Evolutionary conservation across 148 eudicot genomes (phyloP).

Genomic region (Vaccinium myrtillus): DNA sequence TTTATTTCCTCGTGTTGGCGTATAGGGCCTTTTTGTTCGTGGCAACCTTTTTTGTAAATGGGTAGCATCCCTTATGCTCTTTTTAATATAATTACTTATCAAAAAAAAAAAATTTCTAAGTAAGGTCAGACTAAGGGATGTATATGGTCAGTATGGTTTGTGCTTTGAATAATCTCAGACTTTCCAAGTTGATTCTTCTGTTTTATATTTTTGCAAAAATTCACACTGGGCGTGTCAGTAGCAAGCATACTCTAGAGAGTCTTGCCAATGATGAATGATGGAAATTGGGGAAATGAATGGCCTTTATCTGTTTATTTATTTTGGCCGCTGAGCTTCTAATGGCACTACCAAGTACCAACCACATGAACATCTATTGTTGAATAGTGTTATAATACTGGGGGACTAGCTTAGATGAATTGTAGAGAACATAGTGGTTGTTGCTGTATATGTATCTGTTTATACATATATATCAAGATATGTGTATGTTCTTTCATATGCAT

Average conservation of each 20-base stretch:
- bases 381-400: background rate
- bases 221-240: background rate
- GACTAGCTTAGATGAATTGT: background rate
- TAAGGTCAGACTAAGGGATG: background rate
- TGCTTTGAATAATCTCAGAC: background rate
- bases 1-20: no score
- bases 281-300: background rate
- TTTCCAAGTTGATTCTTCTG: background rate
- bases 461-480: no score
- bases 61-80: no score
- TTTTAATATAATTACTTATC: no score
- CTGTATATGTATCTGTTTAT: no score
- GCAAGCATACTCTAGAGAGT: background rate
- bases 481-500: no score
- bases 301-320: background rate
- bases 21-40: no score
- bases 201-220: background rate
- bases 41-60: no score
- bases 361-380: background rate
- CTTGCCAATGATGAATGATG: background rate
- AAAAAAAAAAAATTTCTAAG: no score
- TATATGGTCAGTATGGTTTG: background rate
- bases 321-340: background rate
- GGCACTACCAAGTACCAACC: background rate
- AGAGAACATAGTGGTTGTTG: background rate